These are phyloP conservation scores for Thielaviopsis punctulata DNA, from an alignment of 2,329 filamentous ascomycete genomes.

Conservation along the genomic window DNA sequence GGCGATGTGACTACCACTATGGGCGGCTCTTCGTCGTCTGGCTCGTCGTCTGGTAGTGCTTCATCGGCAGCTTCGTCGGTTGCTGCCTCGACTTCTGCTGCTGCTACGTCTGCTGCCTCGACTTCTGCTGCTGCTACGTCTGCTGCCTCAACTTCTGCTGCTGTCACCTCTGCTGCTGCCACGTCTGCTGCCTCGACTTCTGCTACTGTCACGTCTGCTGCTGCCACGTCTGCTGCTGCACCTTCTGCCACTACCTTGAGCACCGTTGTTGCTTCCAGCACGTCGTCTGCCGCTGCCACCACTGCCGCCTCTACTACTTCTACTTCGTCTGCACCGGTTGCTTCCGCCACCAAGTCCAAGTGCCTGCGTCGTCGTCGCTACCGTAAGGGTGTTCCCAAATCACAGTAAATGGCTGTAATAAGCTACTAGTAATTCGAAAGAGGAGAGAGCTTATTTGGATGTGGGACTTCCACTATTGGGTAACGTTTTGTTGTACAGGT, in stretches of 20 bases:
- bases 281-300: not conserved
- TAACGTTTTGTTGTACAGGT: not conserved
- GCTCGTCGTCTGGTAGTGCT: not conserved
- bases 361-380: conserved; percentile 7
- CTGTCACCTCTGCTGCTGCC: not conserved
- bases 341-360: conserved; percentile 2
- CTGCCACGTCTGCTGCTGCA: not conserved
- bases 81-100: not conserved
- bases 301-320: not conserved
- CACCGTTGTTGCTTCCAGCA: not conserved
- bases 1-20: conserved; percentile 18
- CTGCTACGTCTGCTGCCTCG: not conserved
- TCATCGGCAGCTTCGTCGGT: not conserved
- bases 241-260: conserved; percentile 6
- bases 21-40: conserved; percentile 9
- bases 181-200: not conserved
- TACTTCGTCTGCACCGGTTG: not conserved
- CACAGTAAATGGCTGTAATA: not conserved
- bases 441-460: not conserved
- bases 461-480: not conserved
- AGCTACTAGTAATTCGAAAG: not conserved
- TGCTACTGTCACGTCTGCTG: not conserved
- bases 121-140: not conserved
- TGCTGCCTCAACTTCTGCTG: not conserved
- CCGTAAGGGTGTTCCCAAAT: conserved; percentile 3